Percentiles rank a stretch among this genome's conserved stretches.
Conservation (phyloP, 495 filamentous ascomycete genomes). For the Aspergillus coremiiformis region DNA sequence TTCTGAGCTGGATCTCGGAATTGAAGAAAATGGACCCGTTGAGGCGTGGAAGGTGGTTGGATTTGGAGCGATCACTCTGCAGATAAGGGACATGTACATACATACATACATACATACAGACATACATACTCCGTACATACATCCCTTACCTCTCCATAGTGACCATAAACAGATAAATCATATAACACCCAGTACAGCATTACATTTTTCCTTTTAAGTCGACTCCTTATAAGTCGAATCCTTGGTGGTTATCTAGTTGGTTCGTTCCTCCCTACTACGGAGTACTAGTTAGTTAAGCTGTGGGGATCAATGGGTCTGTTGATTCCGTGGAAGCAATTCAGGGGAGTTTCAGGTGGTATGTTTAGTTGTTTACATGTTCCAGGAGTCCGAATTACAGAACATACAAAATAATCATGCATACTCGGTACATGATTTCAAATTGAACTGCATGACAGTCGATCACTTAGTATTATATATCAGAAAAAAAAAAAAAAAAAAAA, state of each 20-base stretch:
- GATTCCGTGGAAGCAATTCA: not conserved
- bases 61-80: slow-evolving; percentile 42
- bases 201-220: not conserved
- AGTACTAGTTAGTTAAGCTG: not conserved
- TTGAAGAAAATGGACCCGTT: slow-evolving; percentile 62
- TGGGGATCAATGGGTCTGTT: not conserved
- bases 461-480: not conserved
- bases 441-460: not conserved
- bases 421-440: not conserved
- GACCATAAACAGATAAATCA: too few relatives aligned
- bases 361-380: not conserved
- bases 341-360: not conserved
- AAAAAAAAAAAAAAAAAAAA: not conserved
- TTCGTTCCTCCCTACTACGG: not conserved
- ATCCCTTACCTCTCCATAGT: too few relatives aligned
- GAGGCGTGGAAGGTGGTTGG: slow-evolving; percentile 60
- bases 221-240: too few relatives aligned
- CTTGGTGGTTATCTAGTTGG: not conserved
- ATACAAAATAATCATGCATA: not conserved
- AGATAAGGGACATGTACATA: slow-evolving; percentile 11
- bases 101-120: too few relatives aligned
- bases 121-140: too few relatives aligned
- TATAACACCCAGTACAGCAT: not conserved
- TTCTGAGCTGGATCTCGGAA: slow-evolving; percentile 55
- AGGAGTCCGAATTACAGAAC: not conserved